Base-by-base conservation (phyloP, 768 basidiomycete genomes). In the Symmetrospora coprosmae region DNA sequence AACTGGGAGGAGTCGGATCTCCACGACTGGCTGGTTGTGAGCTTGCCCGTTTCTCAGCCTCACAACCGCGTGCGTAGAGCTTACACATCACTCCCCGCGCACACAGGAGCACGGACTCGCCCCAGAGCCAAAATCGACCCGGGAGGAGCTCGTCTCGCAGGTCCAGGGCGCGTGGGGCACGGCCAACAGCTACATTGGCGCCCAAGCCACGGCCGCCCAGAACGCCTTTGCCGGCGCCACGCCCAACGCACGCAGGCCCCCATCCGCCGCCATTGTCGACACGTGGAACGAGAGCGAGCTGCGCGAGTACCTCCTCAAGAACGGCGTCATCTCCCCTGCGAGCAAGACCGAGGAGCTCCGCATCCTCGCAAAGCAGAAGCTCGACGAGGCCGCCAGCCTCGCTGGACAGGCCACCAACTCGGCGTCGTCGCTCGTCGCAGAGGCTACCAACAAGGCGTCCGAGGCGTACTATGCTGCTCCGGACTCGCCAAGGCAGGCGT, bases 231-330 rank as follows among this genome's bases (percentile, higher is more conserved):
- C 62, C 17, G 62, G 66, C 31, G 59, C 38, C 11, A 4, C 35
- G 5, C 43, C 55, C 4, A 49, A 50, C 49, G 33, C 49, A 5
- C 38, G 13, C 23, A 47, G n/a, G 25, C 41, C 41, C 28, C 39
- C 40, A 46, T 37, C 40, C 45, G 55, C 62, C 5, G 51, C 25
- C 21, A 47, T 50, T n/a, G 46, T 61, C 8, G 47, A 45, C 61
- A 69, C 73, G 1, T 97, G 89, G 89, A 81, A 86, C 70, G 90
- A 96, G 68, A 82, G 81, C 13, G 78, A 78, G 28, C 76, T 94
- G 21, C 81, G 90, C 68, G 76, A 85, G 64, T 92, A 84, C 73
- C 77, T 97, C 11, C 79, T 94, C 53, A 80, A 86, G 68, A 84
- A 92, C 66, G 90, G 90, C 39, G 76, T 92, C 62, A 81, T 97